Conservation (phyloP, 2,329 filamentous ascomycete species). For the Acarospora socialis region DNA sequence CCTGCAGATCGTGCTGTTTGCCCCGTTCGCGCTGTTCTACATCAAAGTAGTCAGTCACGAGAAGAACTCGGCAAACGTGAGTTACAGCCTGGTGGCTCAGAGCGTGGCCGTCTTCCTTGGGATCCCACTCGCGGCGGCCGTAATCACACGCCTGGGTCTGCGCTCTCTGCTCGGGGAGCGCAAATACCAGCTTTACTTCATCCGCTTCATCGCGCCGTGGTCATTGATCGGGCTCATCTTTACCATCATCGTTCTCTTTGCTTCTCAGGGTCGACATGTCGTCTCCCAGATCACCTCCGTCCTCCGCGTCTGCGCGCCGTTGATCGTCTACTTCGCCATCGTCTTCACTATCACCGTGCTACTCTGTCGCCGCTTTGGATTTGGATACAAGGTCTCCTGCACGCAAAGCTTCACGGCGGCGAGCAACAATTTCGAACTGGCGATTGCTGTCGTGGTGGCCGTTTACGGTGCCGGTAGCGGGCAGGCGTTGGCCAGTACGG, state of each 20-base stretch:
- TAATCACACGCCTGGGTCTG: constrained; percentile 55
- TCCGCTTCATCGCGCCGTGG: too few relatives aligned
- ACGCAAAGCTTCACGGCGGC: constrained; percentile 65
- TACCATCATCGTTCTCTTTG: too few relatives aligned
- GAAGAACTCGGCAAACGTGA: too few relatives aligned
- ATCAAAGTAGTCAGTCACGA: constrained; percentile 1
- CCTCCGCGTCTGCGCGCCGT: constrained; percentile 53
- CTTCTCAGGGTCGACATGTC: too few relatives aligned
- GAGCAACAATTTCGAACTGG: constrained; percentile 70
- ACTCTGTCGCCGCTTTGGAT: constrained; percentile 42
- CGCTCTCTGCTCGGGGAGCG: too few relatives aligned
- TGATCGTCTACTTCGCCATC: constrained; percentile 56
- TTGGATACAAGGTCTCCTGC: constrained; percentile 45
- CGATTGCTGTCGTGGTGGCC: constrained; percentile 62
- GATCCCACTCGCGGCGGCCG: constrained; percentile 56
- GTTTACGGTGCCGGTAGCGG: constrained; percentile 20
- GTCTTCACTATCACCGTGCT: constrained; percentile 52
- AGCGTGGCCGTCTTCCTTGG: constrained; percentile 62
- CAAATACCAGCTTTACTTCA: too few relatives aligned
- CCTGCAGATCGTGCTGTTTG: constrained; percentile 34
- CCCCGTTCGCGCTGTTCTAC: constrained; percentile 33
- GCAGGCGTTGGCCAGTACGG: constrained; percentile 4
- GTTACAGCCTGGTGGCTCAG: constrained; percentile 52
- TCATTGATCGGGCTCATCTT: too few relatives aligned
- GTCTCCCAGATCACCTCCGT: constrained; percentile 64